Evolutionary conservation across 73 alveolate genomes (phyloP), one percentile per base, ranked within the genome.

Genomic region (Paraurostyla sp.): DNA sequence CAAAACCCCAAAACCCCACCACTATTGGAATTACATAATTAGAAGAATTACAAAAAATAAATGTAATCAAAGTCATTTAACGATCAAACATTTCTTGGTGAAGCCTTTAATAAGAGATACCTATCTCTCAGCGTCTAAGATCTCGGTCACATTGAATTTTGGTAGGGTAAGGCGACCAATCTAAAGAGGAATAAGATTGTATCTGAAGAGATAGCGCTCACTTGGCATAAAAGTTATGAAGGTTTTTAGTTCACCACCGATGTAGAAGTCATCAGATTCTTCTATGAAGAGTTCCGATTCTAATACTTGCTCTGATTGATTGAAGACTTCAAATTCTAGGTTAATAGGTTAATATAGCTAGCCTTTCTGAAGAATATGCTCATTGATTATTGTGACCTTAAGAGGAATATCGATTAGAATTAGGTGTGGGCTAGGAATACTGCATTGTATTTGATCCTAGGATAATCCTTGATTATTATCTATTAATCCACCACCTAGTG

Each of bases 171-270:
- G 80, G 20, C 89, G 49, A 18, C 89, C 89, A 29, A 78, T 78
- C 50, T 78, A 41, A 7, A 78, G 43, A 6, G 89, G 89, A 9
- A 78, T 49, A 11, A 78, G 4, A 35, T 78, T 78, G 60, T 42
- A 78, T 23, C 48, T 43, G 59, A 78, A 78, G 41, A 40, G 27
- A 60, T 78, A 78, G 7, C 25, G 49, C 62, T 78, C 89, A 6
- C 62, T 41, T 51, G 89, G 89, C 89, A 78, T 78, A 22, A 78
- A 40, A 32, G 80, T 23, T 20, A 78, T 32, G 27, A 15, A 54
- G 2, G 89, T 20, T 54, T 54, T 78, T 48, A 78, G 40, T 27
- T 78, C 89, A 18, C 89, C 89, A n/a, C 89, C 89, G 9, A 78
- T 36, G 32, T 16, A 78, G 78, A 78, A 78, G 29, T 78, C 89